These are phyloP conservation scores for Wilhelminamyces savonicus DNA, from an alignment of 805 yeast species.

Conservation along the genomic window DNA sequence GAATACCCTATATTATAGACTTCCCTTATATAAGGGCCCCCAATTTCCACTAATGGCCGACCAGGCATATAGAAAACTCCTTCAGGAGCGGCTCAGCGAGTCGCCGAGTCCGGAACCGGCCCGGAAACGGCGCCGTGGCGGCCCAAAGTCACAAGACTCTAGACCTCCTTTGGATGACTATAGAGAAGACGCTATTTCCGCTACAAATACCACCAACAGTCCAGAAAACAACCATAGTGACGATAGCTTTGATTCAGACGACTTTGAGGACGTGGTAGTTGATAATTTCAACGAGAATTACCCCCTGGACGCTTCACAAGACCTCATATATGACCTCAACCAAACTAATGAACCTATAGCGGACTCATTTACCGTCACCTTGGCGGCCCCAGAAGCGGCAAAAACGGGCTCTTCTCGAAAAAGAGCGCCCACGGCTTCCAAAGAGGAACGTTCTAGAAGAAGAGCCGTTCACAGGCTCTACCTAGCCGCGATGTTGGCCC, in stretches of 20 bases:
- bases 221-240: too few relatives aligned
- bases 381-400: too few relatives aligned
- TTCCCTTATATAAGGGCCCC: too few relatives aligned
- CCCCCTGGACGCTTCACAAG: not conserved
- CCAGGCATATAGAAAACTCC: conserved; percentile 6
- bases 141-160: too few relatives aligned
- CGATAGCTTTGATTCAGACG: conserved; percentile 24
- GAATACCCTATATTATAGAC: too few relatives aligned
- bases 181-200: conserved; percentile 32
- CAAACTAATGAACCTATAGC: too few relatives aligned
- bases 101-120: not conserved
- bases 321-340: too few relatives aligned
- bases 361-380: too few relatives aligned
- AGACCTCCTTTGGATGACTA: conserved; percentile 4
- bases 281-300: conserved; percentile 2
- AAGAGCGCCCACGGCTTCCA: conserved; percentile 35
- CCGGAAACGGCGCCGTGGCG: conserved; percentile 4
- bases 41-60: too few relatives aligned
- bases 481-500: conserved; percentile 54
- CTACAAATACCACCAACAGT: too few relatives aligned
- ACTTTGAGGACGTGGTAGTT: conserved; percentile 25
- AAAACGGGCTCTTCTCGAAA: not conserved
- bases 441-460: conserved; percentile 52
- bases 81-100: conserved; percentile 7
- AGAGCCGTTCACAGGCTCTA: conserved; percentile 51